These are phyloP conservation scores for Pseudomonodictys pantanalensis DNA, from an alignment of 495 filamentous ascomycete genomes.

Conservation along the genomic window DNA sequence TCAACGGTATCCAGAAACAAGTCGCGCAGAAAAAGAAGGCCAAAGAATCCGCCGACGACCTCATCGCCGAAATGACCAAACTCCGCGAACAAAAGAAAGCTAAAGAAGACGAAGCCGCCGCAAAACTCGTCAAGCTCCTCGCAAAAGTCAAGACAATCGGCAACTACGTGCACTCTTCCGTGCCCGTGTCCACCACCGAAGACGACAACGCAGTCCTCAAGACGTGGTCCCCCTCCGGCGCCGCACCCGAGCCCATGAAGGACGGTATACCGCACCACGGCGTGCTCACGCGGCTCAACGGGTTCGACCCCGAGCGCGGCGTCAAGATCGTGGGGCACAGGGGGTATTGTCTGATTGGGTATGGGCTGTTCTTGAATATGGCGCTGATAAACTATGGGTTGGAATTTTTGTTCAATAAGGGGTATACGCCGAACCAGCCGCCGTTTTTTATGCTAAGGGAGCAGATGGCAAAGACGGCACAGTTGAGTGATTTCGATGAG, in stretches of 20 bases:
- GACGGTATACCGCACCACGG: conserved; percentile 88
- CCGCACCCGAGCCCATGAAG: conserved; percentile 57
- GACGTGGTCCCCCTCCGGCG: conserved; percentile 75
- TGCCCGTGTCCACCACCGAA: conserved; percentile 90
- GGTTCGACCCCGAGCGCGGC: conserved; percentile 75
- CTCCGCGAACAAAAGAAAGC: conserved; percentile 78
- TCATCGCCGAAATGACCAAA: conserved; percentile 69
- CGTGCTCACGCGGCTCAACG: conserved; percentile 80
- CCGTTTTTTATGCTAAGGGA: conserved; percentile 96
- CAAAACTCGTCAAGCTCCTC: conserved; percentile 70
- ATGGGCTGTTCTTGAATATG: conserved; percentile 81
- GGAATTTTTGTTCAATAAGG: conserved; percentile 72
- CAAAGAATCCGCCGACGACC: conserved; percentile 75
- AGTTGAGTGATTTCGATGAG: conserved; percentile 96
- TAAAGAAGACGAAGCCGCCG: conserved; percentile 65
- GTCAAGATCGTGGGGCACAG: conserved; percentile 76
- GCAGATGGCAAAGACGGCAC: conserved; percentile 98
- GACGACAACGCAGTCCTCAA: conserved; percentile 77
- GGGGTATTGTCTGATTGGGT: conserved; percentile 85
- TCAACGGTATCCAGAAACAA: conserved; percentile 84
- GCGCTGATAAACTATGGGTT: conserved; percentile 92
- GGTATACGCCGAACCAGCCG: conserved; percentile 78
- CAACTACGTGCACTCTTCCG: conserved; percentile 89
- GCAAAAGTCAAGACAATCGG: conserved; percentile 81
- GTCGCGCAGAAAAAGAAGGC: conserved; percentile 94